Evolutionary conservation across 208 protist genomes (phyloP), one percentile per base, ranked within the genome.

Genomic region (Endotrypanum monterogeii): DNA sequence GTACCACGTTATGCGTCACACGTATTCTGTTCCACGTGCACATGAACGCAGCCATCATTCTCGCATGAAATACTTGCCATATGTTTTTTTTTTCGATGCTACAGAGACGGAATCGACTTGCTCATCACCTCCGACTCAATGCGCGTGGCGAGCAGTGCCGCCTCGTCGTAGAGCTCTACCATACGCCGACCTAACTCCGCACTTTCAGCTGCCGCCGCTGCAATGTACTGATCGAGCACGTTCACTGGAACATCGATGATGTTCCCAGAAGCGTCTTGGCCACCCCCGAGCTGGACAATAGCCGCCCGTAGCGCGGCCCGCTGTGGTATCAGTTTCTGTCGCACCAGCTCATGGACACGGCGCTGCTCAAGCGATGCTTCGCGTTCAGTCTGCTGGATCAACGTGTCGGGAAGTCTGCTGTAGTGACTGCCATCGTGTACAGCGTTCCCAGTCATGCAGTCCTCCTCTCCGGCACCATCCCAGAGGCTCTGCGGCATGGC

Each of bases 91-190:
- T 58, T 37, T 25, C n/a, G n/a, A n/a, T n/a, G 20, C 66, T 72
- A 88, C 28, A 87, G 78, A 14, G 88, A 75, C 5, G 83, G 87
- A 30, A 96, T 77, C 30, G 74, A 35, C 3, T 76, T 76, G 62
- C 69, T 39, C 61, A 79, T 74, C 51, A 94, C 79, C 56, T 91
- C 87, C 28, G 46, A 37, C 73, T 93, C 88, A 28, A 96, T 77
- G 11, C 37, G 54, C 3, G 83, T 68, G 5, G 86, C 83, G 37
- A 94, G 68, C 52, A 50, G 56, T 50, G 90, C 84, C 28, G 84
- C 90, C 73, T 91, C 90, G 69, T 90, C 85, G 74, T 97, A 97
- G 54, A 78, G 74, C 30, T 81, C 61, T 16, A 97, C 58, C 83
- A 97, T 93, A 35, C 69, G 76, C 28, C 82, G 69, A 50, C 86